Conservation (phyloP, 257 asterid species). For the Fraxinus anomala region DNA sequence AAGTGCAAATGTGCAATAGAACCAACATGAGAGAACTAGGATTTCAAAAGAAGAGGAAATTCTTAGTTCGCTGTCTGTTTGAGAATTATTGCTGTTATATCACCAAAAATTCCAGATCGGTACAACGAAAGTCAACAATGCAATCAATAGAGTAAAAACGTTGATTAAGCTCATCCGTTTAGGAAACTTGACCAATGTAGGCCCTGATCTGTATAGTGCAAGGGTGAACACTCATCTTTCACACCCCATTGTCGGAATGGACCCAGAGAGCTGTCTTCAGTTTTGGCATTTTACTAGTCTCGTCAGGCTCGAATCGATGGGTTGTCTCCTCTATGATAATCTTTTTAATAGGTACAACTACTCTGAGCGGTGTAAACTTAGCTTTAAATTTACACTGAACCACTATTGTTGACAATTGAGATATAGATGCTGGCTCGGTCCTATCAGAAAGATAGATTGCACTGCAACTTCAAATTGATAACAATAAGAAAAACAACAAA, state of each 20-base stretch:
- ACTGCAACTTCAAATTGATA: background rate
- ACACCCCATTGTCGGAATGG: background rate
- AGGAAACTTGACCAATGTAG: background rate
- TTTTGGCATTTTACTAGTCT: background rate
- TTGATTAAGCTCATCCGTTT: background rate
- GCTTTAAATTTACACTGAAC: background rate
- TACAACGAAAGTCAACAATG: background rate
- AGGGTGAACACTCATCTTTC: constrained; percentile 11
- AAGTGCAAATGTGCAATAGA: background rate
- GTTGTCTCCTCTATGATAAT: background rate
- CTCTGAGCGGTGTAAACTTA: background rate
- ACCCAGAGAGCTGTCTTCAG: background rate
- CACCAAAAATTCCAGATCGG: background rate
- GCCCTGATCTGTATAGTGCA: constrained; percentile 12
- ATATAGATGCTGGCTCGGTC: background rate
- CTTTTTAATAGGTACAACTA: background rate
- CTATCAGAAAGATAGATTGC: background rate
- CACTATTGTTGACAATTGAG: background rate
- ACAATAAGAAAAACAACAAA: background rate
- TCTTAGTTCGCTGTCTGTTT: background rate
- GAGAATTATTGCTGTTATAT: background rate
- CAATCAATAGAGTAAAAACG: background rate
- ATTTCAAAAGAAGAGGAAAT: background rate
- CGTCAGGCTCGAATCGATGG: background rate
- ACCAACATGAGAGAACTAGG: background rate